Evolutionary conservation across 2,329 filamentous ascomycete genomes (phyloP).

Genomic region (Neofusicoccum kwambonambiense): DNA sequence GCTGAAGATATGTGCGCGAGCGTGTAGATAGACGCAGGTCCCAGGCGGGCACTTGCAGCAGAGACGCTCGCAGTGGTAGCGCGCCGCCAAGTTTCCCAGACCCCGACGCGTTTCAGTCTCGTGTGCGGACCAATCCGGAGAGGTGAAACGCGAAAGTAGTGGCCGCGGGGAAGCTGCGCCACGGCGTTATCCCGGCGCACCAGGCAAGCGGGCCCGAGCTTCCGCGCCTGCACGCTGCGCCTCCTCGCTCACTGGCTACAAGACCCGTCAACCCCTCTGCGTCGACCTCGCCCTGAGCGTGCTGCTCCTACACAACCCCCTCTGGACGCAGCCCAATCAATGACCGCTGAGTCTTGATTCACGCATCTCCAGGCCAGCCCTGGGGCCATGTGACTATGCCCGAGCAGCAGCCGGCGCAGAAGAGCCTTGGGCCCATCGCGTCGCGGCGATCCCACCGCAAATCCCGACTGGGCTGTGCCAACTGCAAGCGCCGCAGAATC

Average conservation of each 20-base stretch:
- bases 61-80: too few relatives aligned
- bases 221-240: neutral
- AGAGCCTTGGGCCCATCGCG: neutral
- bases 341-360: too few relatives aligned
- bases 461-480: constrained; percentile 12
- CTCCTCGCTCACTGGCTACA: constrained; percentile 4
- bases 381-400: constrained; percentile 4
- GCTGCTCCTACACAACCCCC: neutral
- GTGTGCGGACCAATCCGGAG: too few relatives aligned
- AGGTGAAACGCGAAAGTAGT: neutral
- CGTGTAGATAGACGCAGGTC: too few relatives aligned
- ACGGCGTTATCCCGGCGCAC: neutral
- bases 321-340: too few relatives aligned
- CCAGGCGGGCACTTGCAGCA: too few relatives aligned
- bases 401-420: constrained; percentile 5
- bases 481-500: constrained; percentile 15
- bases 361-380: neutral
- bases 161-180: neutral
- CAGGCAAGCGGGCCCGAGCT: neutral
- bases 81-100: too few relatives aligned
- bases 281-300: neutral
- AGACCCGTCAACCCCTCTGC: neutral
- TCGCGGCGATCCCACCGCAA: constrained; percentile 18
- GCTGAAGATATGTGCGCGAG: too few relatives aligned
- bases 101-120: too few relatives aligned